Base-by-base conservation (phyloP, 345 rosid genomes). In the Cardamine resedifolia region DNA sequence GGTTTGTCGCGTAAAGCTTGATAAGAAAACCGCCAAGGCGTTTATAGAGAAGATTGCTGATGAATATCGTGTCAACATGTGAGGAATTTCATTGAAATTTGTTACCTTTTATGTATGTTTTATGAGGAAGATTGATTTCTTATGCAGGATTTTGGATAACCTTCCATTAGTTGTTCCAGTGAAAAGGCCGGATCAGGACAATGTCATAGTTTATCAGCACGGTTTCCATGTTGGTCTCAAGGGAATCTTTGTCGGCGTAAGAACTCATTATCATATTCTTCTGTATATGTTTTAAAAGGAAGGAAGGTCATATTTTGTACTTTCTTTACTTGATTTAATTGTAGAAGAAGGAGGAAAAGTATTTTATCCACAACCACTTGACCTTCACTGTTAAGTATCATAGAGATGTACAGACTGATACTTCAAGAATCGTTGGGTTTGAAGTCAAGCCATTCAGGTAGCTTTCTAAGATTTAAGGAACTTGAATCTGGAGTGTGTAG, bases 401-500 rank as follows among this genome's bases (percentile, higher is more conserved):
- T 80, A 85, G 80, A 82, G 96, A 93, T 75, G 50, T 65, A 45
- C 78, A 49, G 70, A 75, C 85, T 2, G 89, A 89, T 68, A 58
- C 87, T 10, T 81, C 96, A 12, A 86, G 96, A 70, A 90, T 93
- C 55, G 96, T 93, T 1, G 98, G 98, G 5, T 93, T 93, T 83
- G 98, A 93, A 71, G 96, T 89, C 81, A 83, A 84, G 75, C 98
- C 98, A 39, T 90, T 76, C 96, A 92, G 98, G 96, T 92, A 23
- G 41, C 56, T n/a, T 47, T 53, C 21, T 16, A 5, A 64, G 62
- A 20, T 5, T 16, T 4, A 16, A 48, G 36, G 8, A 48, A 1
- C 3, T 23, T 11, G 58, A 14, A 10, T 30, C 5, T 53, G 64
- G 3, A 19, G 21, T 58, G 28, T 49, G 24, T 52, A 70, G 28